phyloP scores from a whole-genome alignment of 164 flowering plant genomes.

The Berberis thunbergii region DNA sequence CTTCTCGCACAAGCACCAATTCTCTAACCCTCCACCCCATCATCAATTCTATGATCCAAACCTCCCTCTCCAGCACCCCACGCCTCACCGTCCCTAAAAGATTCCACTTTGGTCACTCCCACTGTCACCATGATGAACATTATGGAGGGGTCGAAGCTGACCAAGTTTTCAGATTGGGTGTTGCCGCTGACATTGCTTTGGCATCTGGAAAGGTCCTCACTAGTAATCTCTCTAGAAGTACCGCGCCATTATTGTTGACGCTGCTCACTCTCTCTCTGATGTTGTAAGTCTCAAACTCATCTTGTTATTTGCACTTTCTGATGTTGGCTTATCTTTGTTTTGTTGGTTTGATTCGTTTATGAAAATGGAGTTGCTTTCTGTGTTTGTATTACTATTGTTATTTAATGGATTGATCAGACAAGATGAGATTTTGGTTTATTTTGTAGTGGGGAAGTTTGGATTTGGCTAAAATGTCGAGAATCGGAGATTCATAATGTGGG shows the following conservation, averaged over 20 bases:
- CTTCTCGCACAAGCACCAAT: conserved; percentile 1
- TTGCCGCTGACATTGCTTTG: conserved; percentile 63
- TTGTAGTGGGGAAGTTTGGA: not conserved
- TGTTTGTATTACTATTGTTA: not conserved
- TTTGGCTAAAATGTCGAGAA: no score
- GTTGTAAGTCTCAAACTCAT: no score
- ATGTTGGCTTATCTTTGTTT: not conserved
- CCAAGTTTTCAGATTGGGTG: conserved; percentile 60
- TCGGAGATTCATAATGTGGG: no score
- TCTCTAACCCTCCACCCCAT: conserved; percentile 1
- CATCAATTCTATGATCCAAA: conserved; percentile 4
- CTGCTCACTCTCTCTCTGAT: conserved; percentile 92
- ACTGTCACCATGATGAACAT: conserved; percentile 20
- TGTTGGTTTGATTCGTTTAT: not conserved
- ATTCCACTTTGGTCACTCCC: conserved; percentile 69
- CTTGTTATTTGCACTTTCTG: not conserved
- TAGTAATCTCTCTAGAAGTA: conserved; percentile 81
- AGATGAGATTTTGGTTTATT: not conserved
- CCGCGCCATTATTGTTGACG: conserved; percentile 91
- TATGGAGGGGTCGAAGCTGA: conserved; percentile 29
- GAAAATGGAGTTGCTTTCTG: not conserved
- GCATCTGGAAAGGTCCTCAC: conserved; percentile 72
- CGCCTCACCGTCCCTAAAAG: conserved; percentile 28
- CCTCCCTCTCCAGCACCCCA: conserved; percentile 16
- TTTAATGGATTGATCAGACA: no score